Percentiles rank a stretch among this genome's conserved stretches.
phyloP scores from a whole-genome alignment of 768 basidiomycete species.

The Tylopilus subfusipes region DNA sequence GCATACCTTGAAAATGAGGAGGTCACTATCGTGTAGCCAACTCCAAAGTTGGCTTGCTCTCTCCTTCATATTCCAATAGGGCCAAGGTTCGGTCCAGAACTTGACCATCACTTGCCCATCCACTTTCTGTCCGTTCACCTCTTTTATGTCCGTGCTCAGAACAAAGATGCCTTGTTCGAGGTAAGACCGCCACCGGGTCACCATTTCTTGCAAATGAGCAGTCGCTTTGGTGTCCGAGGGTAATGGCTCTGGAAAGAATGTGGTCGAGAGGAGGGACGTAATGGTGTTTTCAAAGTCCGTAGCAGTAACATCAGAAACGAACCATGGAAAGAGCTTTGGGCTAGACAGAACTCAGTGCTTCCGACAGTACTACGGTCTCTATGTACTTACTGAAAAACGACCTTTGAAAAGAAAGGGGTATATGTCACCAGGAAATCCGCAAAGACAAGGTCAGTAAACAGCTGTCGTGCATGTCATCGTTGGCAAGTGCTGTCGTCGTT shows the following conservation, averaged over 20 bases:
- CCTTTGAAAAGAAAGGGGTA: slow-evolving; percentile 76
- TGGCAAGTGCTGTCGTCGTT: background rate
- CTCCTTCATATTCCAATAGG: slow-evolving; percentile 71
- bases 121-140: slow-evolving; percentile 20
- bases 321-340: slow-evolving; percentile 95
- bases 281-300: slow-evolving; percentile 70
- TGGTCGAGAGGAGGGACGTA: slow-evolving; percentile 46
- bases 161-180: slow-evolving; percentile 67
- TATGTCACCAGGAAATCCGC: slow-evolving; percentile 90
- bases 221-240: slow-evolving; percentile 26
- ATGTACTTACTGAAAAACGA: slow-evolving; percentile 84
- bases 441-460: slow-evolving; percentile 91
- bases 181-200: slow-evolving; percentile 68
- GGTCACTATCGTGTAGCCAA: slow-evolving; percentile 48
- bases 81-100: slow-evolving; percentile 75
- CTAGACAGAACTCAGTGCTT: slow-evolving; percentile 38
- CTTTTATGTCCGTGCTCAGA: slow-evolving; percentile 46
- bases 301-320: slow-evolving; percentile 92
- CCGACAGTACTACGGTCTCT: background rate
- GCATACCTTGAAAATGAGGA: slow-evolving; percentile 83
- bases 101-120: slow-evolving; percentile 29
- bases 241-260: slow-evolving; percentile 52
- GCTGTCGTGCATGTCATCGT: slow-evolving; percentile 38
- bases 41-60: slow-evolving; percentile 50
- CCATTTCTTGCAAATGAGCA: slow-evolving; percentile 54